Evolutionary conservation across 2,329 filamentous ascomycete genomes (phyloP).

Genomic region (Beauveria varroae): DNA sequence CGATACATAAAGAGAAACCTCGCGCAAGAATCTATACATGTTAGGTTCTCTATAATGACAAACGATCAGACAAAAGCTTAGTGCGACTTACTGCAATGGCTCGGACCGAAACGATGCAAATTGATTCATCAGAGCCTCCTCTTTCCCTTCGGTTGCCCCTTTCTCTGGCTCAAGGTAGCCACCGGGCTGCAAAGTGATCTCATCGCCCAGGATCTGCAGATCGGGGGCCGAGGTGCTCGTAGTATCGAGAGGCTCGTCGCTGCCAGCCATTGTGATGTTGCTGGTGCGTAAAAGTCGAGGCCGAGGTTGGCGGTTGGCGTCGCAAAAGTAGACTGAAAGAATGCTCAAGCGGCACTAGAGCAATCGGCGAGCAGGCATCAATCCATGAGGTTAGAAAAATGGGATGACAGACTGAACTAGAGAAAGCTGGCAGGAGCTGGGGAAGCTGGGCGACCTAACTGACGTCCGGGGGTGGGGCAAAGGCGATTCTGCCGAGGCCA

Average conservation of each 20-base stretch:
- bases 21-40: slow-evolving; percentile 68
- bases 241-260: slow-evolving; percentile 23
- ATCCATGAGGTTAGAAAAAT: neutral
- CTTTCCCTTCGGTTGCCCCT: slow-evolving; percentile 44
- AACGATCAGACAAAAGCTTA: too few relatives aligned
- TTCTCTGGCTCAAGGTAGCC: slow-evolving; percentile 51
- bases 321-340: neutral
- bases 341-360: neutral
- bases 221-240: slow-evolving; percentile 54
- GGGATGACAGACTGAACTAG: neutral
- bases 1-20: slow-evolving; percentile 87
- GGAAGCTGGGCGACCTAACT: neutral
- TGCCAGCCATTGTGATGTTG: slow-evolving; percentile 21
- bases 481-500: slow-evolving; percentile 10
- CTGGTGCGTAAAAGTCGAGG: neutral
- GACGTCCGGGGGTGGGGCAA: slow-evolving; percentile 9
- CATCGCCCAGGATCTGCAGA: slow-evolving; percentile 66
- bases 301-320: neutral
- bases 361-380: neutral
- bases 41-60: slow-evolving; percentile 10
- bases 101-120: slow-evolving; percentile 79
- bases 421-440: neutral
- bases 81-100: slow-evolving; percentile 45
- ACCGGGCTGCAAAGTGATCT: slow-evolving; percentile 67
- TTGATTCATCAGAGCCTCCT: slow-evolving; percentile 68